Evolutionary conservation across 345 rosid species (phyloP).

Genomic region (Jatropha curcas): DNA sequence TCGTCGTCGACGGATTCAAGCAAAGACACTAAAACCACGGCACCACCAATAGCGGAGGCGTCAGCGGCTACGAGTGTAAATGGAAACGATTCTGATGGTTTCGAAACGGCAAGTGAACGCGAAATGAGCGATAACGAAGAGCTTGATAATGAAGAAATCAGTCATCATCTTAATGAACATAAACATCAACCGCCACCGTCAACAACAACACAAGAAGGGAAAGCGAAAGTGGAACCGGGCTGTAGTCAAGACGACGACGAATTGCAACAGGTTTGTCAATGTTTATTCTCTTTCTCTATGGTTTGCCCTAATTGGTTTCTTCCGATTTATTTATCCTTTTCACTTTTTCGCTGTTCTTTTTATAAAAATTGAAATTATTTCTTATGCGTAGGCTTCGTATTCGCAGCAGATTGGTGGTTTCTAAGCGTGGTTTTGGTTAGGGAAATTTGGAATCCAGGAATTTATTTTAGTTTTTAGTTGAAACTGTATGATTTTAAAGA

Average conservation of each 20-base stretch:
- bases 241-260: conserved; percentile 29
- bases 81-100: conserved; percentile 72
- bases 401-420: too few relatives aligned
- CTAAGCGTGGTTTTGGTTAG: too few relatives aligned
- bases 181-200: conserved; percentile 16
- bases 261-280: conserved; percentile 39
- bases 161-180: conserved; percentile 10
- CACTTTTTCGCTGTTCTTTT: too few relatives aligned
- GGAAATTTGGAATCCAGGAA: background rate
- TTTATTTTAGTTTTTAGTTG: background rate
- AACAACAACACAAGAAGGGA: background rate
- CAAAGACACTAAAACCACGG: background rate
- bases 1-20: conserved; percentile 10
- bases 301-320: background rate
- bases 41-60: conserved; percentile 17
- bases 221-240: conserved; percentile 8
- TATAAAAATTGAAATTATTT: too few relatives aligned
- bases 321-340: background rate
- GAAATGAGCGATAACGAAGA: conserved; percentile 53
- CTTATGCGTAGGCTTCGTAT: too few relatives aligned
- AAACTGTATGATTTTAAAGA: background rate
- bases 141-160: conserved; percentile 5
- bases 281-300: background rate
- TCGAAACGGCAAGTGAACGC: conserved; percentile 89
- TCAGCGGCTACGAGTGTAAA: conserved; percentile 29